phyloP scores from a whole-genome alignment of 176 grass and related monocot species.

The Bolboschoenus planiculmis region DNA sequence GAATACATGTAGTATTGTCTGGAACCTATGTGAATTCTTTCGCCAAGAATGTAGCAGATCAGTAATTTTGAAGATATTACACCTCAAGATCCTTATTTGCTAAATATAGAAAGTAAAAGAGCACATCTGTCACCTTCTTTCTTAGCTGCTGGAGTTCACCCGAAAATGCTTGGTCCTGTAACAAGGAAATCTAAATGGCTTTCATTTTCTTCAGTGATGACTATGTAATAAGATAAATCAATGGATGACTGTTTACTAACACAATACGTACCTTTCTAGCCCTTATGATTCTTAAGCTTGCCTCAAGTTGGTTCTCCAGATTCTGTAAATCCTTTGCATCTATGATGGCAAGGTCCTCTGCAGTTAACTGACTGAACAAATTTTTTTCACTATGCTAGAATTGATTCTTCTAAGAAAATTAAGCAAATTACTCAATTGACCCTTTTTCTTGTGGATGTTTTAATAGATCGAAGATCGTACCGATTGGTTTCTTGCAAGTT shows the following conservation, averaged over 20 bases:
- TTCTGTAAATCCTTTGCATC: slow-evolving; percentile 3
- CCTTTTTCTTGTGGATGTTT: background rate
- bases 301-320: slow-evolving; percentile 16
- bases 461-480: background rate
- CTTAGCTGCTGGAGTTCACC: slow-evolving; percentile 2
- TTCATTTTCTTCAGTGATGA: background rate
- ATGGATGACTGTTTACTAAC: background rate
- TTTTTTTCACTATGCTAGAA: background rate
- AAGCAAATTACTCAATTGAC: background rate
- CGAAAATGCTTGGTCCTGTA: slow-evolving; percentile 21
- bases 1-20: background rate
- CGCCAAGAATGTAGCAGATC: background rate
- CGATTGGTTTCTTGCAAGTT: slow-evolving; percentile 20
- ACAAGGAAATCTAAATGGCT: background rate
- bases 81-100: background rate
- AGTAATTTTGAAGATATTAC: background rate
- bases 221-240: background rate
- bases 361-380: background rate
- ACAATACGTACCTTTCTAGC: background rate
- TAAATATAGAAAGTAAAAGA: background rate
- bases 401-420: background rate
- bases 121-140: background rate
- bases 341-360: background rate
- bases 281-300: background rate
- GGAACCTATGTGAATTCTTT: background rate